Conservation (phyloP, 2,329 filamentous ascomycete genomes). For the Simplicillium aogashimaense region DNA sequence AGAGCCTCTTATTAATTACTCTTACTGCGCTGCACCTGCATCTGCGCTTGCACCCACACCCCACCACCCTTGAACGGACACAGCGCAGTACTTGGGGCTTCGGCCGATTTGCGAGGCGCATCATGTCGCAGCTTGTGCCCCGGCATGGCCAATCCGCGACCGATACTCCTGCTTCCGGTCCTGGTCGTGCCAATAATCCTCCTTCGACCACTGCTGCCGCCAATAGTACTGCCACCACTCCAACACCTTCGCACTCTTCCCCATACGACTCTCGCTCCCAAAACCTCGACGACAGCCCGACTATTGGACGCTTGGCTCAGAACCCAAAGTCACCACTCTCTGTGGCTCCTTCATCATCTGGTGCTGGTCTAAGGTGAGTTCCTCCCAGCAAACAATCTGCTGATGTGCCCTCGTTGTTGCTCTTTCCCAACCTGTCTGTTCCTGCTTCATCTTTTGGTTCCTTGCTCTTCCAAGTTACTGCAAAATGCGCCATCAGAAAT, state of each 20-base stretch:
- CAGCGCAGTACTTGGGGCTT: too few relatives aligned
- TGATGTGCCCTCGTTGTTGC: too few relatives aligned
- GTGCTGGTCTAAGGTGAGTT: not conserved
- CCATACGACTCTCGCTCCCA: conserved; percentile 2
- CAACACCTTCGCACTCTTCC: not conserved
- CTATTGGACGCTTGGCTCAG: not conserved
- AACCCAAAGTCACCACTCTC: conserved; percentile 1
- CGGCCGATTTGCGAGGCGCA: not conserved
- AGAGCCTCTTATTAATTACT: too few relatives aligned
- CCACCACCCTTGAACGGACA: too few relatives aligned
- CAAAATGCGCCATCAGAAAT: too few relatives aligned
- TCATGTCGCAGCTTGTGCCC: conserved; percentile 6
- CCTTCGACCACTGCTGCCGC: not conserved
- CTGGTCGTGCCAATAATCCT: not conserved
- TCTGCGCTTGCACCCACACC: too few relatives aligned
- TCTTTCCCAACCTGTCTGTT: too few relatives aligned
- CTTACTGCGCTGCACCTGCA: too few relatives aligned
- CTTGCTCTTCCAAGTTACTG: too few relatives aligned
- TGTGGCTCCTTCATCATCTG: not conserved
- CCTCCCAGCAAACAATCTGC: not conserved
- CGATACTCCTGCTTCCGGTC: not conserved
- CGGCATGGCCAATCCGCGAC: not conserved
- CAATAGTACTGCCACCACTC: not conserved
- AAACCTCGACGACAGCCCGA: conserved; percentile 2
- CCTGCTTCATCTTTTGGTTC: too few relatives aligned